Percentiles rank a stretch among this genome's conserved stretches.
These are phyloP conservation scores for Pholiota molesta DNA, from an alignment of 768 basidiomycete genomes.

Conservation along the genomic window DNA sequence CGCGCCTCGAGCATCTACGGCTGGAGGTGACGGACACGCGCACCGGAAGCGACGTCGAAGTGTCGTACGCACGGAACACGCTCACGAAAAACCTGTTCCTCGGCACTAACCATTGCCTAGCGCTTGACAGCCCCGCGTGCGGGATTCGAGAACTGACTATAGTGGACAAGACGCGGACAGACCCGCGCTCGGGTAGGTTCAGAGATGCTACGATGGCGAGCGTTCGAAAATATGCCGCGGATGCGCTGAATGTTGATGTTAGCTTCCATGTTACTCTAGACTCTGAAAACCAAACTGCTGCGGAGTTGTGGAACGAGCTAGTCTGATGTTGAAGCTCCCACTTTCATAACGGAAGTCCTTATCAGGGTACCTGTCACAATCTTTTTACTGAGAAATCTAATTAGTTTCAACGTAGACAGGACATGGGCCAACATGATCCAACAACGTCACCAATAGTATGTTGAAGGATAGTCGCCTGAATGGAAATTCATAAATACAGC, in stretches of 20 bases:
- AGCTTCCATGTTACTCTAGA: not conserved
- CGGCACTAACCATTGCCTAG: not conserved
- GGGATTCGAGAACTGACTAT: not conserved
- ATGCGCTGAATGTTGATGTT: not conserved
- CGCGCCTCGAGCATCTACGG: not conserved
- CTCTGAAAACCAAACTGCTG: not conserved
- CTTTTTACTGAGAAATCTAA: too few relatives aligned
- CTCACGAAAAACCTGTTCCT: not conserved
- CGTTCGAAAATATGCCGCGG: too few relatives aligned
- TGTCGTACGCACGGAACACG: not conserved
- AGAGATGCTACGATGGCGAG: not conserved
- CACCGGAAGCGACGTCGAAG: not conserved
- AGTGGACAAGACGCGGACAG: not conserved
- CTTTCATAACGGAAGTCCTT: not conserved
- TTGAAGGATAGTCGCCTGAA: too few relatives aligned
- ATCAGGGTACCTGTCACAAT: too few relatives aligned
- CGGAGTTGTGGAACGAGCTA: not conserved
- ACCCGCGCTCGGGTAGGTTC: not conserved
- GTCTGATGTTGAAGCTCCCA: not conserved
- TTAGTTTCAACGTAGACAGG: too few relatives aligned
- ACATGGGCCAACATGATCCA: too few relatives aligned
- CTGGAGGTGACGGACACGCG: not conserved
- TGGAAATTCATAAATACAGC: too few relatives aligned
- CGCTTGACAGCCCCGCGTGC: not conserved
- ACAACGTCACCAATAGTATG: too few relatives aligned